A percentile compares a stretch with the other conserved stretches of the same genome.
These are phyloP conservation scores for Fusarium luffae DNA, from an alignment of 2,329 filamentous ascomycete genomes.

Conservation along the genomic window DNA sequence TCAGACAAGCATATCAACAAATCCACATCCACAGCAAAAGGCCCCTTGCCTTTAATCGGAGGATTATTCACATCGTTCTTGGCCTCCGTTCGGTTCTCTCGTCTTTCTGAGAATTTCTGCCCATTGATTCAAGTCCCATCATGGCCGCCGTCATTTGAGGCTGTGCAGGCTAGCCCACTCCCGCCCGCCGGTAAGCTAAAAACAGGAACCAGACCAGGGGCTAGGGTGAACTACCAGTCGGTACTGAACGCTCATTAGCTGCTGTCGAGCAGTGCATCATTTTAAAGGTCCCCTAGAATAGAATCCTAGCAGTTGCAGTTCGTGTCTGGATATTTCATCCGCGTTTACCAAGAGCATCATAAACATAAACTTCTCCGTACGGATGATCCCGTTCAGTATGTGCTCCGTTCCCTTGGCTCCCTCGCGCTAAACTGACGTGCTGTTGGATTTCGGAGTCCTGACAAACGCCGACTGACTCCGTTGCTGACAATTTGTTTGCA, in stretches of 20 bases:
- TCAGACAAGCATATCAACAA: conserved; percentile 20
- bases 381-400: conserved; percentile 8
- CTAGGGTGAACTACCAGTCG: conserved; percentile 27
- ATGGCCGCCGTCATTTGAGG: conserved; percentile 36
- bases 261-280: conserved; percentile 9
- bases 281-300: conserved; percentile 31
- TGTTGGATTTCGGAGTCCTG: conserved; percentile 11
- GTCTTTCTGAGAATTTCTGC: conserved; percentile 2
- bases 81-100: background rate
- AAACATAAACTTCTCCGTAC: background rate
- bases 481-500: conserved; percentile 18
- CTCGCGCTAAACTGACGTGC: conserved; percentile 12
- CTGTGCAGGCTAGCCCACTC: conserved; percentile 32
- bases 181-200: conserved; percentile 36
- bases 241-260: conserved; percentile 19
- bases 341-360: conserved; percentile 2
- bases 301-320: conserved; percentile 9
- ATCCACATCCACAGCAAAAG: conserved; percentile 18
- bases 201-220: conserved; percentile 36
- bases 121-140: conserved; percentile 2
- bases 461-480: conserved; percentile 3
- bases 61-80: conserved; percentile 10
- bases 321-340: conserved; percentile 21
- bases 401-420: conserved; percentile 21
- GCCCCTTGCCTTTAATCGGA: conserved; percentile 22